Percentiles rank a stretch among this genome's conserved stretches.
phyloP scores from a whole-genome alignment of 768 basidiomycete species.

The Fomitopsis pulvina region DNA sequence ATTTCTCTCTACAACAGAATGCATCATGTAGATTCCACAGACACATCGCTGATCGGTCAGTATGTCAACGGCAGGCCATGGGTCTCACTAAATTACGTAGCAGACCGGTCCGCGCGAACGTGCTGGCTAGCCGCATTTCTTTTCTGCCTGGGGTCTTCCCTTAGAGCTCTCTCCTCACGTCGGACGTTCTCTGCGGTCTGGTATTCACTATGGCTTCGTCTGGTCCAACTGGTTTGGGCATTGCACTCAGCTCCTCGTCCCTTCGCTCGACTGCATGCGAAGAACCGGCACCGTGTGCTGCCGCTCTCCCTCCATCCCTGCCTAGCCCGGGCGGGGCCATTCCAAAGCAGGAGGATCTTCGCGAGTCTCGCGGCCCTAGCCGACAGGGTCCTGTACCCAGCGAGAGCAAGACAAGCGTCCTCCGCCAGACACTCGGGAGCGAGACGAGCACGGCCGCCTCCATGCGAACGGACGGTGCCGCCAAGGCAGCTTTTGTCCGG shows the following conservation, averaged over 20 bases:
- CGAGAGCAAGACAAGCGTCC: too few species aligned
- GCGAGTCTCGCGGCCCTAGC: too few species aligned
- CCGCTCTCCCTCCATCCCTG: too few species aligned
- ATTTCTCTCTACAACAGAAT: too few species aligned
- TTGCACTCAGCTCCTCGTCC: background rate
- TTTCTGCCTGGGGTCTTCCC: background rate
- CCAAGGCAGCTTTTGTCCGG: background rate
- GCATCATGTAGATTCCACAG: too few species aligned
- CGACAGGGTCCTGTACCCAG: too few species aligned
- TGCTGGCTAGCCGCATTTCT: background rate
- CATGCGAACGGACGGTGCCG: slow-evolving; percentile 2
- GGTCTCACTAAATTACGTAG: background rate
- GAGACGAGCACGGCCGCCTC: background rate
- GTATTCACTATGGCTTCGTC: background rate
- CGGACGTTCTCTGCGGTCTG: background rate
- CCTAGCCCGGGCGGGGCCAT: too few species aligned
- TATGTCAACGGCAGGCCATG: background rate
- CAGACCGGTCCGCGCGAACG: background rate
- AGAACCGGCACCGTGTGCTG: background rate
- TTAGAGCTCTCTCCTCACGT: background rate
- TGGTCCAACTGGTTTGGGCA: background rate
- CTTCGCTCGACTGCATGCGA: background rate
- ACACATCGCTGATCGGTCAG: too few species aligned
- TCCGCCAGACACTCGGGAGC: too few species aligned
- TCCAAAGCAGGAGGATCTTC: too few species aligned